These are phyloP conservation scores for Ceratocystis lukuohia DNA, from an alignment of 2,329 filamentous ascomycete genomes.

Conservation along the genomic window DNA sequence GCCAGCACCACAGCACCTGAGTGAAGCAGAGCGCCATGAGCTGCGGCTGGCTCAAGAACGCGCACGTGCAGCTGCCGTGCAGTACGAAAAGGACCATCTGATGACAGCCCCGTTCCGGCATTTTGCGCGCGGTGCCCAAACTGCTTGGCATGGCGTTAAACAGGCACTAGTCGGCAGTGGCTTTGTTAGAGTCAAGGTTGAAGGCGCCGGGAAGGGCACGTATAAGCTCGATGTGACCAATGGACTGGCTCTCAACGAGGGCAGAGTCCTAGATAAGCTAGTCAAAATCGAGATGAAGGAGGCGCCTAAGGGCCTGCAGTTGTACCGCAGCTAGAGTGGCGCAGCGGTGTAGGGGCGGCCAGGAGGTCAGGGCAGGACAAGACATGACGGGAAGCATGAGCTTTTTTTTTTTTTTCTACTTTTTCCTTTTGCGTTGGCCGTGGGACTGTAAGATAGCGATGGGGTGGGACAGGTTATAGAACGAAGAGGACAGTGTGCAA, in stretches of 20 bases:
- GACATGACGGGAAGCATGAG: background rate
- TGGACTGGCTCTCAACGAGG: constrained; percentile 46
- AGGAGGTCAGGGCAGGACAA: too few relatives aligned
- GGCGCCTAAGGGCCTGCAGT: constrained; percentile 9
- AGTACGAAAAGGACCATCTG: constrained; percentile 42
- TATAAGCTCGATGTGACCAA: constrained; percentile 47
- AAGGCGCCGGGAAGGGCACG: constrained; percentile 27
- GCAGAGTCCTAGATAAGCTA: constrained; percentile 44
- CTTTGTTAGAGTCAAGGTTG: constrained; percentile 37
- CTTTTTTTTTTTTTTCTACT: background rate
- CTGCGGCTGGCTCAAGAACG: constrained; percentile 28
- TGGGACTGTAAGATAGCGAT: constrained; percentile 2
- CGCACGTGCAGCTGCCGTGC: constrained; percentile 29
- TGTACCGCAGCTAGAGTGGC: constrained; percentile 14
- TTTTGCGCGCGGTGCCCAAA: constrained; percentile 30
- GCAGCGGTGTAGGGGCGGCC: background rate
- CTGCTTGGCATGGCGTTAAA: constrained; percentile 34
- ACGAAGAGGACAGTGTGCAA: background rate
- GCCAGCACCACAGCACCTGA: constrained; percentile 29
- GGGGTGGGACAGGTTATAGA: constrained; percentile 5
- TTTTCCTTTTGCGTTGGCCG: background rate
- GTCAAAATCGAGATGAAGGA: constrained; percentile 24
- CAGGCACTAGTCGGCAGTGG: constrained; percentile 44
- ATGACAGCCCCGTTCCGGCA: constrained; percentile 46
- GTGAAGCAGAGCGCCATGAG: constrained; percentile 26